Percentiles rank a stretch among this genome's conserved stretches.
Evolutionary conservation across 2,329 filamentous ascomycete species (phyloP).

Genomic region (Fusarium sacchari): DNA sequence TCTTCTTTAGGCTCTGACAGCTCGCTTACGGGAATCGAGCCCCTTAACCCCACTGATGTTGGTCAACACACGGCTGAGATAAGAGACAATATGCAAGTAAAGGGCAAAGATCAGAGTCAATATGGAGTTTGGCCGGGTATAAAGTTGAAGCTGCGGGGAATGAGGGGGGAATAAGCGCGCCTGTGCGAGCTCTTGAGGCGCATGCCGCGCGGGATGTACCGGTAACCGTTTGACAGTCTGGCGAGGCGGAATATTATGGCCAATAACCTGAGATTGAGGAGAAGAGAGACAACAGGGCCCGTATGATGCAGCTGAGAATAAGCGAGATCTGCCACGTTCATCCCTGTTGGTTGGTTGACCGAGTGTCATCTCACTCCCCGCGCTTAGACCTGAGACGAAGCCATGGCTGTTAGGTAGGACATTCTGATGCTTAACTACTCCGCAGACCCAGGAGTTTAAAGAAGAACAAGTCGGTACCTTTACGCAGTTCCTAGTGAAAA

Average conservation of each 20-base stretch:
- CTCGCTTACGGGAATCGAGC: conserved; percentile 23
- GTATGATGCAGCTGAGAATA: background rate
- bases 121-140: conserved; percentile 20
- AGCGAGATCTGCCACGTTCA: conserved; percentile 16
- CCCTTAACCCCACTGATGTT: background rate
- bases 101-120: conserved; percentile 1
- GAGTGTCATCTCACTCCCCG: background rate
- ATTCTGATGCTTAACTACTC: background rate
- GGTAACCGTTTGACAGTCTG: background rate
- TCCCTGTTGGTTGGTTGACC: conserved; percentile 1
- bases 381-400: conserved; percentile 24
- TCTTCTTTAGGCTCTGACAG: conserved; percentile 25
- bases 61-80: conserved; percentile 13
- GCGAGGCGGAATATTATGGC: conserved; percentile 6
- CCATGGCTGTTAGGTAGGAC: background rate
- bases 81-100: conserved; percentile 18
- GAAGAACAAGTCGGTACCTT: background rate
- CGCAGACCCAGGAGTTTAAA: background rate
- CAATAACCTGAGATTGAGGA: conserved; percentile 1
- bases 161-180: conserved; percentile 22
- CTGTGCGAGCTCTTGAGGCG: conserved; percentile 1
- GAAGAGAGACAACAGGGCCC: conserved; percentile 4
- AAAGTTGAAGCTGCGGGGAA: conserved; percentile 24
- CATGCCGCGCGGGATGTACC: conserved; percentile 18
- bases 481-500: background rate